A percentile compares a stretch with the other conserved stretches of the same genome.
phyloP scores from a whole-genome alignment of 192 early-diverging fungal species.

The Spinellus fusiger region DNA sequence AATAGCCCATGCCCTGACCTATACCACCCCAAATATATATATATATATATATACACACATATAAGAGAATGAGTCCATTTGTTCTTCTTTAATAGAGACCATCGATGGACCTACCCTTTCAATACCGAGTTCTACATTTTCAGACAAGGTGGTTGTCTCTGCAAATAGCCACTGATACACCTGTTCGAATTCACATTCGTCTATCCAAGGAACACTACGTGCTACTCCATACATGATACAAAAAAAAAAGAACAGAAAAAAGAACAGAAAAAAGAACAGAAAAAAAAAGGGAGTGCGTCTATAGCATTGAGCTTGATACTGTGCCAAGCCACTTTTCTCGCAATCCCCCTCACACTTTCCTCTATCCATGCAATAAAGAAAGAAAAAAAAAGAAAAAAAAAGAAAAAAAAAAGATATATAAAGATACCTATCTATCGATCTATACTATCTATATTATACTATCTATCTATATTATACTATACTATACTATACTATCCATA shows the following conservation, averaged over 20 bases:
- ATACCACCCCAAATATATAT: neutral
- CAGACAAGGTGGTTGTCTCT: conserved; percentile 8
- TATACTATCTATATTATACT: conserved; percentile 5
- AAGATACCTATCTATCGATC: neutral
- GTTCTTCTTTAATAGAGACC: too few species aligned
- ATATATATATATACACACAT: neutral
- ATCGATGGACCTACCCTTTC: conserved; percentile 39
- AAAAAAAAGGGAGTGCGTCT: neutral
- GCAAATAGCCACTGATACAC: conserved; percentile 51
- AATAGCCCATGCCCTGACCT: conserved; percentile 67
- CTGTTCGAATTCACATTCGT: conserved; percentile 49
- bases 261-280: neutral
- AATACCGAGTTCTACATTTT: conserved; percentile 37
- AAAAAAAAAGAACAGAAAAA: neutral
- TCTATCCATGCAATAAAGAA: neutral
- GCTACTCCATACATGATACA: conserved; percentile 30
- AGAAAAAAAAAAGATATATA: too few species aligned
- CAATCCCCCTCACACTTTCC: neutral
- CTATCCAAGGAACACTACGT: conserved; percentile 59
- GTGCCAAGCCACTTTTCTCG: conserved; percentile 8
- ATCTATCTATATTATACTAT: too few species aligned
- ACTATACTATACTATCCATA: too few species aligned
- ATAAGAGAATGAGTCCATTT: neutral
- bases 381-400: conserved; percentile 3
- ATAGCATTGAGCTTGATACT: too few species aligned